Evolutionary conservation across 306 rosid genomes (phyloP), one percentile per base, ranked within the genome.

Genomic region (Elaeagnus macrophylla): DNA sequence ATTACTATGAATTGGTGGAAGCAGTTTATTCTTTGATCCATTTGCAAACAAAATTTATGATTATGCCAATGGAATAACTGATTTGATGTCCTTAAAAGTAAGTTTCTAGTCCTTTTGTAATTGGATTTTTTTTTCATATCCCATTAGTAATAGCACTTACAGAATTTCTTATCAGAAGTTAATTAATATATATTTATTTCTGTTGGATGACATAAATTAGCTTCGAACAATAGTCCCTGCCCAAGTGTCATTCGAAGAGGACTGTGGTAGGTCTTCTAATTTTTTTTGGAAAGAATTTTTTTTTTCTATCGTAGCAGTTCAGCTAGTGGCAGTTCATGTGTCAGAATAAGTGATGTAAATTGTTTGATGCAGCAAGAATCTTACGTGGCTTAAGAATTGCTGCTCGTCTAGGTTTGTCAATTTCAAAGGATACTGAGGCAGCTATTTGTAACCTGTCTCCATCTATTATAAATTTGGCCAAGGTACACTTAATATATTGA

Each of bases 11-110:
- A 19, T 49, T 66, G 70, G 57, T 72, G 77, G 76, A 44, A 73
- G 64, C 96, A 91, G 97, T 72, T 83, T 90, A 68, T 90, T 90
- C 83, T 86, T 81, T 53, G 97, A 90, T 57, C 95, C 97, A 50
- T 64, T 69, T 65, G 17, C 20, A 16, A 69, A 80, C 54, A 64
- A 53, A 44, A 61, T 80, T 51, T 76, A 67, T 67, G 82, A 76
- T 65, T 80, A 76, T 54, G 64, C 70, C 2, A 61, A 66, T 60
- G 82, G 82, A 55, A 69, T 80, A 13, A 52, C n/a, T 3, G 82
- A 80, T 61, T 66, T 80, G 48, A 73, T 59, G 59, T 67, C 75
- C 44, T 52, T 70, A 61, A 76, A 72, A 81, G 82, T 80, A 63
- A 63, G 45, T 61, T 35, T 20, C 19, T 25, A 12, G 57, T 53